Evolutionary conservation across 257 asterid genomes (phyloP), one percentile per base, ranked within the genome.

Genomic region (Jacaranda copaia): DNA sequence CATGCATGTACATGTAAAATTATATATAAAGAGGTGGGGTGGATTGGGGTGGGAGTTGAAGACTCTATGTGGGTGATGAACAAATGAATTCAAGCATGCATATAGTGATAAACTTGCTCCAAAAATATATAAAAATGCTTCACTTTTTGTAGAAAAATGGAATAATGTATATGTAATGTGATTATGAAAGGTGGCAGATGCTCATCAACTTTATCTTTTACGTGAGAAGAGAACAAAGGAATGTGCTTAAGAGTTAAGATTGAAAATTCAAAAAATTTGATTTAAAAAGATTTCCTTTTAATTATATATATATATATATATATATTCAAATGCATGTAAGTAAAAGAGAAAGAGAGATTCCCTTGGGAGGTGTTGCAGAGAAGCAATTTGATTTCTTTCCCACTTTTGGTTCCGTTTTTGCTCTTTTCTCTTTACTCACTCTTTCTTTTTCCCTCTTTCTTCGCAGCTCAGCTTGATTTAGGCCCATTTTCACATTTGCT

Each of bases 121-220:
- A 53, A 55, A 52, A 7, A 72, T 38, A 55, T 56, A 71, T 15
- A 39, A 53, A 35, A 15, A 15, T 53, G 60, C 15, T 70, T 70
- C 42, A 19, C 9, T 20, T 38, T 19, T 51, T 62, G 13, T 61
- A 69, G 67, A 39, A 68, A 51, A 64, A 69, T 40, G 32, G 61
- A 45, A 75, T 77, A 70, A 72, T 46, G 49, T n/a, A 19, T 46
- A 49, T 57, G 35, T 68, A 60, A 18, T 76, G 72, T 20, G 84
- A 68, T 45, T 74, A 80, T 75, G 49, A 86, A 83, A 79, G 84
- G 68, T 69, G 87, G 80, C 80, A 81, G 89, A 86, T 86, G 89
- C 96, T 82, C 68, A 80, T 68, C 72, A 76, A 57, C 93, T 90
- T 90, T 90, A 83, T 81, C 92, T 88, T 88, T 92, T 83, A 49